Evolutionary conservation across 202 grass and related monocot species (phyloP).

Genomic region (Panicum hallii): DNA sequence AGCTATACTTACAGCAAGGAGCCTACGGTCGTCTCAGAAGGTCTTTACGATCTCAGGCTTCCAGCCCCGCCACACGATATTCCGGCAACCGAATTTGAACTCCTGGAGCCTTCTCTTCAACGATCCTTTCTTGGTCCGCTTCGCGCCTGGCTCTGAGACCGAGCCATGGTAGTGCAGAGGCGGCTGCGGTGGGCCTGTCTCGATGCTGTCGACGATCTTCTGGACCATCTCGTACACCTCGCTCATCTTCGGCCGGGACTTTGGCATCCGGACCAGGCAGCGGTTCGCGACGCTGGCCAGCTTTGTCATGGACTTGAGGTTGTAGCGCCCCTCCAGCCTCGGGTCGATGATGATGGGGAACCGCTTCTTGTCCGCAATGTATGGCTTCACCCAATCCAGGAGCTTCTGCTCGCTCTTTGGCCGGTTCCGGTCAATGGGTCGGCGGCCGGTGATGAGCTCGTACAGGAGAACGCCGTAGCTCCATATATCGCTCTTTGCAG

Average conservation of each 20-base stretch:
- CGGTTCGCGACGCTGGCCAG: conserved; percentile 78
- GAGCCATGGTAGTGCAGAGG: conserved; percentile 58
- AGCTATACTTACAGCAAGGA: conserved; percentile 45
- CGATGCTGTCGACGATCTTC: conserved; percentile 58
- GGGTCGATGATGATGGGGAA: conserved; percentile 89
- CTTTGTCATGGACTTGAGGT: conserved; percentile 72
- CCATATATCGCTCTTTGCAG: conserved; percentile 88
- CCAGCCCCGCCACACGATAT: conserved; percentile 74
- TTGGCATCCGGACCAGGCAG: conserved; percentile 70
- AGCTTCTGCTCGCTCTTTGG: conserved; percentile 93
- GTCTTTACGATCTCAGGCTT: conserved; percentile 66
- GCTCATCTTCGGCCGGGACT: conserved; percentile 94
- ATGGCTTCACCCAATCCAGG: conserved; percentile 92
- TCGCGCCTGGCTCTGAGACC: conserved; percentile 17
- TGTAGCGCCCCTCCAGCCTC: conserved; percentile 70
- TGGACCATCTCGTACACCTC: conserved; percentile 84
- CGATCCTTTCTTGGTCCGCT: conserved; percentile 54
- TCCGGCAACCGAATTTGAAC: conserved; percentile 46
- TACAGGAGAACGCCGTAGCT: conserved; percentile 97
- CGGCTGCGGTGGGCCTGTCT: conserved; percentile 57
- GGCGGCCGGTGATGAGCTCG: conserved; percentile 85
- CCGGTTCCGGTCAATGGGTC: conserved; percentile 81
- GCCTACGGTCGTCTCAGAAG: conserved; percentile 38
- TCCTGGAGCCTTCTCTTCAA: conserved; percentile 64
- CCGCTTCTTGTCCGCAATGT: conserved; percentile 66